Evolutionary conservation across 306 rosid genomes (phyloP), one percentile per base, ranked within the genome.

Genomic region (Carpinus fangiana): DNA sequence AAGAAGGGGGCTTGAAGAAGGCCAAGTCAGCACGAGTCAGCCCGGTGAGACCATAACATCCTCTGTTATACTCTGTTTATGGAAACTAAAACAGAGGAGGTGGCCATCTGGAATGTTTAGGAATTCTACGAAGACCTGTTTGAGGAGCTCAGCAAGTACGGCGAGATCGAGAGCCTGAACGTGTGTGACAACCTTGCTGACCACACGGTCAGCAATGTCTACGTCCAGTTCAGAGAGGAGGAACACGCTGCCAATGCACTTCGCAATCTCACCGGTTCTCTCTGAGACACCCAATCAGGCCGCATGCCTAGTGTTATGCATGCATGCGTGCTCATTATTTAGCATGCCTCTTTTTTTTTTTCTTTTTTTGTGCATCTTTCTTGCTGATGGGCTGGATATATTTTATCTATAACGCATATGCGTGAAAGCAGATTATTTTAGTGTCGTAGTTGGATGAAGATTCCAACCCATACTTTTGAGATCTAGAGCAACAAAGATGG

Each of bases 151-250:
- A 87, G 82, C 31, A 90, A 90, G 81, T 89, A 84, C 34, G 97
- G 97, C 12, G 90, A 88, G 43, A 87, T 92, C 5, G 90, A 92
- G 59, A 90, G 90, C 80, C 88, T 91, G 60, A 91, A 91, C 47
- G 81, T 91, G 48, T 89, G 93, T 55, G 93, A 89, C 57, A 91
- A 91, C 81, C 89, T 91, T 7, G 93, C 93, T 38, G 96, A 91
- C 51, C 96, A 91, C 78, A 91, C 89, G 93, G 96, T 91, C 31
- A 93, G 96, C 14, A 89, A 91, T 82, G 96, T 91, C 45, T 91
- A 91, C 16, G 91, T 86, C 77, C 96, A 91, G 84, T 91, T 89
- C 70, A 73, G 89, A 69, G 96, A 89, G 78, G 96, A 91, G 76
- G 93, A 89, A 3, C 88, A 86, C 65, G 93, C 93, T 7, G 91